Conservation (phyloP, 352 stramenopile species). For the Globisporangium heterothallicum region DNA sequence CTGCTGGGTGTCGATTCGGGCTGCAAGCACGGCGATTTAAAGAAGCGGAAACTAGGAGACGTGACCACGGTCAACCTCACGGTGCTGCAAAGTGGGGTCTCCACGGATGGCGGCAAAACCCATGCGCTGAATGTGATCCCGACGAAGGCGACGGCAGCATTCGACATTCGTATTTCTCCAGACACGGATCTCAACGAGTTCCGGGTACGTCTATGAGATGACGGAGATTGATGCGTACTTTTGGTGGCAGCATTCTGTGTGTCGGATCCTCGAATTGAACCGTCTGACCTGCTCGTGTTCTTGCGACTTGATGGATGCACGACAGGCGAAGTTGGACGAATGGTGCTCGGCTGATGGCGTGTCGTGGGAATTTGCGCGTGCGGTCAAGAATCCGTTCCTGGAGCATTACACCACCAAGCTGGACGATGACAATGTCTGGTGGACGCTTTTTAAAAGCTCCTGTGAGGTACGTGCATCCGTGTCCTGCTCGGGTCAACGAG, state of each 20-base stretch:
- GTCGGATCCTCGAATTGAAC: no score
- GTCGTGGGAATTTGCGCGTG: constrained; percentile 55
- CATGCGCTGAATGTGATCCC: constrained; percentile 93
- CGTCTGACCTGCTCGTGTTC: no score
- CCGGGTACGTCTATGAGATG: no score
- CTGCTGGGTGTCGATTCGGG: constrained; percentile 59
- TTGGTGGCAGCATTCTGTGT: no score
- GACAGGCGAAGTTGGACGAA: constrained; percentile 63
- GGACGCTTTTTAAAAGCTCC: constrained; percentile 30
- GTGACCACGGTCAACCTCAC: constrained; percentile 95
- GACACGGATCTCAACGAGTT: constrained; percentile 75
- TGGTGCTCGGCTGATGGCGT: constrained; percentile 86
- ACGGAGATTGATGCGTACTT: no score
- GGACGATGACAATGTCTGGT: constrained; percentile 38
- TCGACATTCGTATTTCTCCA: constrained; percentile 92
- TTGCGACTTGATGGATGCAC: neutral
- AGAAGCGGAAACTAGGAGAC: constrained; percentile 89
- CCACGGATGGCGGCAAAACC: constrained; percentile 62
- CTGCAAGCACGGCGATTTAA: constrained; percentile 91
- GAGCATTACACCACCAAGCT: constrained; percentile 54
- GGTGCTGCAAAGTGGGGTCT: constrained; percentile 84
- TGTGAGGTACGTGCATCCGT: constrained; percentile 18
- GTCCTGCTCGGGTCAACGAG: neutral
- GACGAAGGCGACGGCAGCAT: constrained; percentile 75
- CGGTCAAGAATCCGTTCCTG: constrained; percentile 18